Conservation (phyloP, 148 eudicot species). For the Cornus suecica region DNA sequence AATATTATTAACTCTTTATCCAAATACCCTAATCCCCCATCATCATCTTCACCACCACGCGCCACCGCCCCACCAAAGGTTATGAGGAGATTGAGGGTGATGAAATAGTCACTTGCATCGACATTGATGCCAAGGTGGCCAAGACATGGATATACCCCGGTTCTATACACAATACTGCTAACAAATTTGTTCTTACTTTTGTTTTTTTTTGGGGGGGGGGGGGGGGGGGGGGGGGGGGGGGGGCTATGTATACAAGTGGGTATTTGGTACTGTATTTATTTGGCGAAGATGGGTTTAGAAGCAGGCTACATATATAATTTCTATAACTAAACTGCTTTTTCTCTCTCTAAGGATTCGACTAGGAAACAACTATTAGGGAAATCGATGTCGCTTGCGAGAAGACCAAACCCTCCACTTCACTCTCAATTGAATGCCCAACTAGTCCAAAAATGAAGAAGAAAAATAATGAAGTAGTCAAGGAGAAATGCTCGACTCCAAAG, state of each 20-base stretch:
- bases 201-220: too few species aligned
- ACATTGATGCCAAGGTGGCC: slow-evolving; percentile 71
- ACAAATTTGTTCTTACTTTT: not conserved
- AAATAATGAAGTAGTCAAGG: too few species aligned
- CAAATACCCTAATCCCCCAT: too few species aligned
- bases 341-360: slow-evolving; percentile 61
- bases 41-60: too few species aligned
- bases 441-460: too few species aligned
- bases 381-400: slow-evolving; percentile 65
- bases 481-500: too few species aligned
- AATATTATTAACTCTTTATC: too few species aligned
- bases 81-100: slow-evolving; percentile 20
- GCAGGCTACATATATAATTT: too few species aligned
- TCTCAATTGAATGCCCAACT: not conserved
- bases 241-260: too few species aligned
- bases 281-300: not conserved
- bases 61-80: too few species aligned
- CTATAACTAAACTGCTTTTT: not conserved
- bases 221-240: too few species aligned
- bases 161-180: not conserved
- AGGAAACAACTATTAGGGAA: slow-evolving; percentile 81
- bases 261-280: not conserved
- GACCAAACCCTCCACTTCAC: slow-evolving; percentile 14
- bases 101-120: slow-evolving; percentile 30
- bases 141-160: slow-evolving; percentile 95